A percentile compares a stretch with the other conserved stretches of the same genome.
phyloP scores from a whole-genome alignment of 2,329 filamentous ascomycete species.

The Rhinocladiella mackenziei region DNA sequence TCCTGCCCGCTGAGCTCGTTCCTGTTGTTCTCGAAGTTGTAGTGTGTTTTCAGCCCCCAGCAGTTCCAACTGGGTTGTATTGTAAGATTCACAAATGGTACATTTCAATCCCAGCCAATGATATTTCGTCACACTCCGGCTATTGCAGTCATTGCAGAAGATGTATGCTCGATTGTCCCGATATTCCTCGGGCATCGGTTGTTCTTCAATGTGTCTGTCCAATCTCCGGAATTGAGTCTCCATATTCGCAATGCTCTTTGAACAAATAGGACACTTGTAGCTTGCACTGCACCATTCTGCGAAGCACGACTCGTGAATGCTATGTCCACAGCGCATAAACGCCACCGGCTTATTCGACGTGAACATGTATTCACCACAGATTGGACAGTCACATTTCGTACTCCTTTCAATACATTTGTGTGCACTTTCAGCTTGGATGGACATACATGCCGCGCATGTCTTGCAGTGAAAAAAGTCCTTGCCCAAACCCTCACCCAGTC shows the following conservation, averaged over 20 bases:
- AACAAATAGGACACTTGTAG: slow-evolving; percentile 96
- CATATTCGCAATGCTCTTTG: slow-evolving; percentile 96
- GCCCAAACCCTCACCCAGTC: slow-evolving; percentile 82
- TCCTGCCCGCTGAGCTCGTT: slow-evolving; percentile 30
- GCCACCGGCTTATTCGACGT: slow-evolving; percentile 83
- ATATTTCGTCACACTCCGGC: slow-evolving; percentile 78
- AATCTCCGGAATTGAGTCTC: slow-evolving; percentile 88
- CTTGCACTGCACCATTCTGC: slow-evolving; percentile 81
- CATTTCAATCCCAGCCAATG: slow-evolving; percentile 96
- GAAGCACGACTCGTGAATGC: slow-evolving; percentile 88
- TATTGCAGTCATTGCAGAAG: slow-evolving; percentile 91
- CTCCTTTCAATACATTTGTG: slow-evolving; percentile 94
- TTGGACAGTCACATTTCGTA: slow-evolving; percentile 92
- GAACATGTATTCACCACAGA: slow-evolving; percentile 95
- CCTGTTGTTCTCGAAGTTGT: slow-evolving; percentile 24
- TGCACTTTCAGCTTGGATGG: slow-evolving; percentile 74
- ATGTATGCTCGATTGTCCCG: slow-evolving; percentile 74
- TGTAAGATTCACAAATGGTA: slow-evolving; percentile 50
- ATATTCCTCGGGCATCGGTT: slow-evolving; percentile 89
- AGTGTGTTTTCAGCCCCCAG: slow-evolving; percentile 34
- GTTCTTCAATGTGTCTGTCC: slow-evolving; percentile 77
- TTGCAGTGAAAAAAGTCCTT: slow-evolving; percentile 99
- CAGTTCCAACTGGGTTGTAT: slow-evolving; percentile 43
- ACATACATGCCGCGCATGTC: slow-evolving; percentile 91
- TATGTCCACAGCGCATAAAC: slow-evolving; percentile 93